Evolutionary conservation across 768 basidiomycete species (phyloP).

Genomic region (Exidia glandulosa): DNA sequence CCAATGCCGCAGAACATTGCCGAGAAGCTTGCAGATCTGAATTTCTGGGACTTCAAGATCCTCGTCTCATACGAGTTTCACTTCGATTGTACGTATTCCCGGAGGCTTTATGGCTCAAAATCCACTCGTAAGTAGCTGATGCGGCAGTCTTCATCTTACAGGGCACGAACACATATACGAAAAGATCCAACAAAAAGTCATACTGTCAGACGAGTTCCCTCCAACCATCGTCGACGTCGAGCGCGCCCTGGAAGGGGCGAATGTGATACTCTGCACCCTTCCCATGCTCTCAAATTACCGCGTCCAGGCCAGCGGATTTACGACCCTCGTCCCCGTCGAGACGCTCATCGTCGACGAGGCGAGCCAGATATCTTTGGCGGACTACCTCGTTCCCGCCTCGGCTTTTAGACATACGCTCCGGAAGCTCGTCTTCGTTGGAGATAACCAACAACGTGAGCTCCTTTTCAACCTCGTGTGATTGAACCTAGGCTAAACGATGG

Average conservation of each 20-base stretch:
- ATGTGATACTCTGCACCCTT: slow-evolving; percentile 71
- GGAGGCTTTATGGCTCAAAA: not conserved
- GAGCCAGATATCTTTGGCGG: slow-evolving; percentile 37
- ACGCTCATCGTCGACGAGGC: slow-evolving; percentile 42
- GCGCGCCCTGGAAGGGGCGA: slow-evolving; percentile 25
- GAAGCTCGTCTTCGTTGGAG: slow-evolving; percentile 43
- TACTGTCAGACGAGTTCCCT: slow-evolving; percentile 34
- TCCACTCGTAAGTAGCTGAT: not conserved
- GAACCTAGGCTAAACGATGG: not conserved
- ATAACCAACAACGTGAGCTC: slow-evolving; percentile 39
- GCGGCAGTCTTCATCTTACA: not conserved
- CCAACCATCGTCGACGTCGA: not conserved
- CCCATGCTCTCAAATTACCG: slow-evolving; percentile 57
- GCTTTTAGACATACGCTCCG: slow-evolving; percentile 25
- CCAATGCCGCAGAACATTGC: slow-evolving; percentile 54
- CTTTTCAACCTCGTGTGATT: not conserved
- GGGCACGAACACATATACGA: slow-evolving; percentile 79
- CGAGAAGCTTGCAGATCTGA: slow-evolving; percentile 43
- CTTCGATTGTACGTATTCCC: slow-evolving; percentile 36
- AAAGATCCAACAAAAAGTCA: slow-evolving; percentile 35
- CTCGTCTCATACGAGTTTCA: slow-evolving; percentile 65
- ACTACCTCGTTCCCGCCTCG: slow-evolving; percentile 30
- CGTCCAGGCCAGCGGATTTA: slow-evolving; percentile 22
- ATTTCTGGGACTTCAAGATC: slow-evolving; percentile 47
- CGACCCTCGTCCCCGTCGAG: slow-evolving; percentile 28